Base-by-base conservation (phyloP, 179 eudicot genomes). In the Sideroxylon spinosum region DNA sequence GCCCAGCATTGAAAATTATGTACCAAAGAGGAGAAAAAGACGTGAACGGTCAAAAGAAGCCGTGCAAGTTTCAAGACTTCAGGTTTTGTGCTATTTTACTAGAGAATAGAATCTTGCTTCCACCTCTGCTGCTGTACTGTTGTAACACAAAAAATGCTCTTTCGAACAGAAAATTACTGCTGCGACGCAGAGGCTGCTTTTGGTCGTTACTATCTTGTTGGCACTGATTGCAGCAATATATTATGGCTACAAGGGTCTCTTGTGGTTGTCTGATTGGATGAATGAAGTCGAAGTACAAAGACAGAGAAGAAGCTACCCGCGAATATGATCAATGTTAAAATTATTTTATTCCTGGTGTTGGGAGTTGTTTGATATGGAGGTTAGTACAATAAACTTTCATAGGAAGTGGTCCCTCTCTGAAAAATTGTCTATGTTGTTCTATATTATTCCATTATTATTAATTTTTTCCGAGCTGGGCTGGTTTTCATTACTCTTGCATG, bases 201-300 rank as follows among this genome's bases (percentile, higher is more conserved):
- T 92, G 70, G 3, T 85, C n/a, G 61, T 86, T 61, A 74, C 75
- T 73, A 63, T 92, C 73, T 48, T 86, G 69, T 78, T 87, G 61
- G 80, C 80, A 29, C 61, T 93, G 60, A 68, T 83, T 60, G 89
- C 88, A 68, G 76, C 78, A 50, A 82, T 80, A 22, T 96, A 87
- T 70, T 90, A 68, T 26, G 93, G 99, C 14, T 94, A 96, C 81
- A 91, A 86, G 71, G 98, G 97, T 65, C 92, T 96, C 55, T 68
- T 94, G 68, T 76, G 87, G 85, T 87, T 94, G 56, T 83, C 87
- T 48, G 97, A 94, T 79, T 88, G 97, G 97, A 96, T 96, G 99
- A 91, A 96, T 69, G 88, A 92, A 82, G 78, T 85, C 50, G 99
- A 96, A 83, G 78, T 76, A 79, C 92, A 84, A 28, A 86, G 89